Evolutionary conservation across 2,329 filamentous ascomycete genomes (phyloP).

Genomic region (Alternaria consortialis): DNA sequence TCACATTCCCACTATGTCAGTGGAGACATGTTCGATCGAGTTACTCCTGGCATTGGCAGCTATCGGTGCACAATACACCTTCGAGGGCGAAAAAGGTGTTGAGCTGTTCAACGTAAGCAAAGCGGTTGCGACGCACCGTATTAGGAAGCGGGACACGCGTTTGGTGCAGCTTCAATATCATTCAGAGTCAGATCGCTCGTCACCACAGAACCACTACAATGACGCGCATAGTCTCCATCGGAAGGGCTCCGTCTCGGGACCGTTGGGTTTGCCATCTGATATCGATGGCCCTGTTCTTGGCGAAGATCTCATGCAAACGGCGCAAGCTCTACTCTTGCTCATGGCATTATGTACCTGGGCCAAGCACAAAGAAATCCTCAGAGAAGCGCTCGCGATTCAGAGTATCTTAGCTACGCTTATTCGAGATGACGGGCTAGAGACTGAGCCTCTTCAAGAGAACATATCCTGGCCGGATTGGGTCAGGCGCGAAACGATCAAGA

Average conservation of each 20-base stretch:
- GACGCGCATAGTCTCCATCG: constrained; percentile 26
- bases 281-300: constrained; percentile 19
- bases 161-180: constrained; percentile 44
- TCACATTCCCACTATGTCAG: constrained; percentile 71
- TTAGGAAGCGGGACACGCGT: constrained; percentile 60
- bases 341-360: constrained; percentile 69
- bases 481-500: constrained; percentile 61
- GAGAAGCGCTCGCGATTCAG: constrained; percentile 65
- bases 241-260: constrained; percentile 34
- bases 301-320: constrained; percentile 66
- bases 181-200: constrained; percentile 31
- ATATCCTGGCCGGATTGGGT: constrained; percentile 65
- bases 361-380: constrained; percentile 64
- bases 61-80: constrained; percentile 71
- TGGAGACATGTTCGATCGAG: constrained; percentile 72
- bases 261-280: constrained; percentile 40
- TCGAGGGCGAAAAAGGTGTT: constrained; percentile 61
- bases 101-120: constrained; percentile 67
- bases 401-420: constrained; percentile 65
- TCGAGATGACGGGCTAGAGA: constrained; percentile 61
- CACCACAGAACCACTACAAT: constrained; percentile 25
- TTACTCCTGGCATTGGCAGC: constrained; percentile 73
- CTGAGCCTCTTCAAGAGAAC: constrained; percentile 65
- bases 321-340: constrained; percentile 70
- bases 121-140: constrained; percentile 62